Conservation (phyloP, 2,329 filamentous ascomycete species). For the Epichloe baconii region DNA sequence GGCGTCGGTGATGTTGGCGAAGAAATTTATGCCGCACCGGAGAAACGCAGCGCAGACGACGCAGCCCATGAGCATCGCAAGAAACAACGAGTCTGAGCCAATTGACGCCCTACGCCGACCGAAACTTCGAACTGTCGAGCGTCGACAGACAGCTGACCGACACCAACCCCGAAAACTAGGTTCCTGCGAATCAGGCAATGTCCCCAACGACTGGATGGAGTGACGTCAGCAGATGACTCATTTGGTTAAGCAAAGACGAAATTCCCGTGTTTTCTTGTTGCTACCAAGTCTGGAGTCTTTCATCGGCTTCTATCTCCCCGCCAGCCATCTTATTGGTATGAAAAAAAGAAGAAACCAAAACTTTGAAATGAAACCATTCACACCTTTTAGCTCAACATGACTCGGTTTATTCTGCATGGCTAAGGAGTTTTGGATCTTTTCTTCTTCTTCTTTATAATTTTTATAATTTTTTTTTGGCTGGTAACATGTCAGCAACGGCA, state of each 20-base stretch:
- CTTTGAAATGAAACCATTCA: not conserved
- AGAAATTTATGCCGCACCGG: constrained; percentile 8
- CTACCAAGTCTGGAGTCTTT: no score
- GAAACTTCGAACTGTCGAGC: no score
- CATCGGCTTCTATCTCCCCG: no score
- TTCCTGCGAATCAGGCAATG: not conserved
- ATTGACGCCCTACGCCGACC: not conserved
- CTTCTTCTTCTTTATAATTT: not conserved
- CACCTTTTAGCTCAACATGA: not conserved
- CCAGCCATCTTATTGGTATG: no score
- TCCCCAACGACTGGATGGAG: not conserved
- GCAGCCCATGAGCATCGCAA: constrained; percentile 12
- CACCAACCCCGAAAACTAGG: no score
- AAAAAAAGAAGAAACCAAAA: no score
- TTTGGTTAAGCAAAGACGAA: not conserved
- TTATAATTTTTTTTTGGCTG: not conserved
- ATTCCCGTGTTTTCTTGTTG: not conserved
- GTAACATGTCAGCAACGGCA: no score
- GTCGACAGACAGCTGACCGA: no score
- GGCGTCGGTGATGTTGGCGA: constrained; percentile 28
- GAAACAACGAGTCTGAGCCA: constrained; percentile 19
- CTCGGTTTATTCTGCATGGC: not conserved
- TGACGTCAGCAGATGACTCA: not conserved
- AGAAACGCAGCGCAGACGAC: constrained; percentile 11
- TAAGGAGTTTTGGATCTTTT: constrained; percentile 1